phyloP scores from a whole-genome alignment of 768 basidiomycete genomes.

The Leccinum arenicola region DNA sequence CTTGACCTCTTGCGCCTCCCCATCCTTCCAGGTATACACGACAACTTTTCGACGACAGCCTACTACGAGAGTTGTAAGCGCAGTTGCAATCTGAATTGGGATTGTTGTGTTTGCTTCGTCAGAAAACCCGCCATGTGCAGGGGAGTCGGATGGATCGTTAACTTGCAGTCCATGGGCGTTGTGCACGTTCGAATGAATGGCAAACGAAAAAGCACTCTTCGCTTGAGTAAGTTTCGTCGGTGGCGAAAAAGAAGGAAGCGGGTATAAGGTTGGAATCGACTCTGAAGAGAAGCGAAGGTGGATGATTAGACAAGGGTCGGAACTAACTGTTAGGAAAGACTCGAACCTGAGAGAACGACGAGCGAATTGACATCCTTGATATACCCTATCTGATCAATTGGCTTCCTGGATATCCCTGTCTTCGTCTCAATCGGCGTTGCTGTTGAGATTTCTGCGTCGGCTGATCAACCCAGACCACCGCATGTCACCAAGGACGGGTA shows the following conservation, averaged over 20 bases:
- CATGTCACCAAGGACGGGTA: conserved; percentile 26
- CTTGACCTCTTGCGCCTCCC: conserved; percentile 69
- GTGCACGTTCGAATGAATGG: conserved; percentile 61
- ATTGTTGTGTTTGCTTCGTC: conserved; percentile 15
- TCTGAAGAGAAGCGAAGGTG: conserved; percentile 44
- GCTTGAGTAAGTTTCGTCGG: conserved; percentile 72
- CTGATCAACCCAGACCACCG: conserved; percentile 1
- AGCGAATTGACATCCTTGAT: conserved; percentile 85
- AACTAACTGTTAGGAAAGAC: conserved; percentile 13
- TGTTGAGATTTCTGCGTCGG: conserved; percentile 1
- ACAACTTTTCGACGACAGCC: conserved; percentile 86
- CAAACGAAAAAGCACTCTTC: conserved; percentile 82
- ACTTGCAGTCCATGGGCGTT: conserved; percentile 33
- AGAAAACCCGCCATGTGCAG: conserved; percentile 8
- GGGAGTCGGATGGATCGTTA: conserved; percentile 12
- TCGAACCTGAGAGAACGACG: conserved; percentile 75
- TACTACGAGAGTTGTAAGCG: conserved; percentile 75
- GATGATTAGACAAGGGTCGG: background rate
- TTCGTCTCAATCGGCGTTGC: conserved; percentile 56
- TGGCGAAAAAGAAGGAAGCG: conserved; percentile 69
- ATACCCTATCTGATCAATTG: conserved; percentile 87
- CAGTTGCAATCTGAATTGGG: conserved; percentile 51
- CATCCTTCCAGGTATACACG: conserved; percentile 84
- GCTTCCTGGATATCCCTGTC: conserved; percentile 59
- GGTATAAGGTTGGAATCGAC: conserved; percentile 66